These are phyloP conservation scores for Fusarium cicatricum DNA, from an alignment of 2,329 filamentous ascomycete species.

Conservation along the genomic window DNA sequence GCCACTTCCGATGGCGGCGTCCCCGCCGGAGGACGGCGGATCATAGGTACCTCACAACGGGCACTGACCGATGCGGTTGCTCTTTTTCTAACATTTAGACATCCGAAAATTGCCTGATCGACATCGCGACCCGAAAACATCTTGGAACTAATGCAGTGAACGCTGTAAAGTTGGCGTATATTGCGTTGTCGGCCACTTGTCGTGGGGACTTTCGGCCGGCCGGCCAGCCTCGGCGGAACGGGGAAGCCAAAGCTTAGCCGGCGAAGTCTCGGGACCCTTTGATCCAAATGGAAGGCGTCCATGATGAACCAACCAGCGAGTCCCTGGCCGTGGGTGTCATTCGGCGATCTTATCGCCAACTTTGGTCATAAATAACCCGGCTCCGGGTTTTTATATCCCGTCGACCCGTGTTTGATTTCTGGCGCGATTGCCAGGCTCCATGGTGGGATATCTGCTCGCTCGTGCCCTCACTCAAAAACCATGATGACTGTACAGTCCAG, in stretches of 20 bases:
- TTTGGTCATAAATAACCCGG: slow-evolving; percentile 16
- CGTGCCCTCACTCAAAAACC: neutral
- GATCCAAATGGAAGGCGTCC: too few relatives aligned
- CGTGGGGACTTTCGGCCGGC: slow-evolving; percentile 15
- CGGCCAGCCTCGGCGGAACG: slow-evolving; percentile 26
- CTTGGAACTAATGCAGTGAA: neutral
- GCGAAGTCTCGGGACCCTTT: slow-evolving; percentile 5
- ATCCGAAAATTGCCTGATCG: neutral
- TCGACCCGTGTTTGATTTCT: neutral
- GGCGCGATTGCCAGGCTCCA: slow-evolving; percentile 31
- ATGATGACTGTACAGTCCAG: neutral
- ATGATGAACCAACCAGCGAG: slow-evolving; percentile 11
- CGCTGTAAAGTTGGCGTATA: neutral
- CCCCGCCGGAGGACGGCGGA: neutral
- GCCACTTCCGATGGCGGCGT: slow-evolving; percentile 45
- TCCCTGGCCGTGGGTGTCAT: slow-evolving; percentile 2
- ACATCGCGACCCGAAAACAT: neutral
- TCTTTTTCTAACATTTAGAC: slow-evolving; percentile 19
- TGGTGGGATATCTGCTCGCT: slow-evolving; percentile 33
- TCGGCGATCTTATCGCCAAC: slow-evolving; percentile 22
- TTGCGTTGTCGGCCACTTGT: slow-evolving; percentile 1
- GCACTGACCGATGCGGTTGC: slow-evolving; percentile 4
- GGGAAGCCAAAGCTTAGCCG: slow-evolving; percentile 12
- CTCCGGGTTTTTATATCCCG: slow-evolving; percentile 1
- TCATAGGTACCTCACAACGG: slow-evolving; percentile 12